Evolutionary conservation across 306 rosid genomes (phyloP), one percentile per base, ranked within the genome.

Genomic region (Lablab purpureus): DNA sequence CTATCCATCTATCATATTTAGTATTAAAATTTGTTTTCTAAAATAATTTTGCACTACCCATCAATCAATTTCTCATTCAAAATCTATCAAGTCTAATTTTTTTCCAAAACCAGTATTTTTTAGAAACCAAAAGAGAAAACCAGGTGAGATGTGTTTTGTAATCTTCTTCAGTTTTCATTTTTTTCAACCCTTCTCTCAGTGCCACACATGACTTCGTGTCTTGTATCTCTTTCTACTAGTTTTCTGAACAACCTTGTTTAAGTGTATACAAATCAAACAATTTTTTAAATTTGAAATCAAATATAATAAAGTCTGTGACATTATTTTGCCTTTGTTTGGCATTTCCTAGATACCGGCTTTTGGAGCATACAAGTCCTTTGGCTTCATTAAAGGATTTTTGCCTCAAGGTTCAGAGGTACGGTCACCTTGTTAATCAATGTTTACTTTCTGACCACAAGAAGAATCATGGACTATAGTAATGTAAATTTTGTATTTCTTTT

Each of bases 331-430:
- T 45, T 40, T 75, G 86, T 46, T 67, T 71, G 37, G 19, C 54
- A 14, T 34, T 88, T 68, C 45, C 74, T 88, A 95, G 99, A 91
- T 95, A 74, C 98, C 98, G 5, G 96, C 88, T 23, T 93, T 93
- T 88, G 99, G 98, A 73, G 81, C 76, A 23, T 95, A 95, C 85
- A 89, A 95, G 74, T 90, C 91, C 37, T 95, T 56, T 56, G 97
- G 97, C 82, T 77, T 93, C 54, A 86, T 95, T 74, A 93, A 76
- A 86, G 91, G 94, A 50, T 87, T 93, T 62, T 78, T 89, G 87
- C 73, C 97, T 0, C 85, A 73, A 41, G 87, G 93, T 37, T 89
- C 98, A 81, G 92, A 86, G 91, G 99, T 95, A 85, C 67, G 67
- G 4, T 62, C 41, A 67, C 30, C 18, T 71, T 46, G 41, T 59